A percentile compares a stretch with the other conserved stretches of the same genome.
phyloP scores from a whole-genome alignment of 73 alveolate species.

The Paramecium octaurelia region DNA sequence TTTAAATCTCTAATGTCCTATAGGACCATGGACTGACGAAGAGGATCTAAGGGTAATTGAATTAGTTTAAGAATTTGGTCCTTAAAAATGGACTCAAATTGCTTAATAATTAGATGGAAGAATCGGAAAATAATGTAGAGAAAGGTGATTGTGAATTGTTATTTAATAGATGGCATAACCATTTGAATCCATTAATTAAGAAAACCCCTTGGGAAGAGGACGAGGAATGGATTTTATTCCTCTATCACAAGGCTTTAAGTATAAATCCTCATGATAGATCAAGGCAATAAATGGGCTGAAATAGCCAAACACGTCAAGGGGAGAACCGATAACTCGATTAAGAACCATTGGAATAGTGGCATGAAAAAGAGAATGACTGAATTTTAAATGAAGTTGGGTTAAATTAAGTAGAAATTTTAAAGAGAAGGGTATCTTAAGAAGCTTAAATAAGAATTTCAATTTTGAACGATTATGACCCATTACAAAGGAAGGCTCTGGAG shows the following conservation, averaged over 20 bases:
- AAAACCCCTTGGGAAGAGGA: conserved; percentile 88
- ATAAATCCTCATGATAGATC: background rate
- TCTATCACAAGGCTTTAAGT: conserved; percentile 67
- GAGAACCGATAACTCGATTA: conserved; percentile 84
- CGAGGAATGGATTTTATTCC: conserved; percentile 90
- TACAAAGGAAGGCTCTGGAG: background rate
- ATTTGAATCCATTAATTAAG: conserved; percentile 91
- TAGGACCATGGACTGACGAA: conserved; percentile 88
- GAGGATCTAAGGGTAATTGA: conserved; percentile 82
- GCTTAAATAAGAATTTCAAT: background rate
- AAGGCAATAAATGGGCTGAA: conserved; percentile 83
- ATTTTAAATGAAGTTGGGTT: conserved; percentile 20
- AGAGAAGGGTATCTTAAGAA: conserved; percentile 7
- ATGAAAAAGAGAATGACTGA: conserved; percentile 77
- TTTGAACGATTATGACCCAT: background rate
- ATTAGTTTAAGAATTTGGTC: conserved; percentile 79
- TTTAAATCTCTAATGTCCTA: background rate
- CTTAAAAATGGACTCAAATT: conserved; percentile 86
- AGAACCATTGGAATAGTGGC: conserved; percentile 88
- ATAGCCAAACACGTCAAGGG: conserved; percentile 78
- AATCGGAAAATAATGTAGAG: conserved; percentile 61
- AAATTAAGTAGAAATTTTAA: background rate
- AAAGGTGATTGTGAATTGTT: conserved; percentile 64
- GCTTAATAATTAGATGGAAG: conserved; percentile 84
- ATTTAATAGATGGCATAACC: conserved; percentile 93